Conservation (phyloP, 2,329 filamentous ascomycete genomes). For the Laburnicola sp. region DNA sequence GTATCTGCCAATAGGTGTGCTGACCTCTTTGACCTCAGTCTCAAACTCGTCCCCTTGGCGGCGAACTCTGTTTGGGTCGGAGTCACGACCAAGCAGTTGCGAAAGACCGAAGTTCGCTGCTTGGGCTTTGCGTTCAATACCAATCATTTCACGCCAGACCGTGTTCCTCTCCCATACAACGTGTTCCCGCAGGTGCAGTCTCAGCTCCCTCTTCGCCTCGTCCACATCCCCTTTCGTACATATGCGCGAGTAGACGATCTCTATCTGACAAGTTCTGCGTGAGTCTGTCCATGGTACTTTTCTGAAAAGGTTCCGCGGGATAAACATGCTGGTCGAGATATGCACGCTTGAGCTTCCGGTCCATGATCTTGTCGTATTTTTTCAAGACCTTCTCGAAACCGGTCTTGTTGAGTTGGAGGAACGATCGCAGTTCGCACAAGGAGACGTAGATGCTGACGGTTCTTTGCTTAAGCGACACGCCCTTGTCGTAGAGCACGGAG, state of each 20-base stretch:
- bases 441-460: slow-evolving; percentile 86
- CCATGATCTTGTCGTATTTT: slow-evolving; percentile 96
- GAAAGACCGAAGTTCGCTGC: slow-evolving; percentile 84
- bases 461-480: slow-evolving; percentile 89
- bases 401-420: slow-evolving; percentile 92
- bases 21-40: slow-evolving; percentile 66
- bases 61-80: slow-evolving; percentile 67
- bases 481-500: slow-evolving; percentile 68
- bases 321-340: slow-evolving; percentile 78
- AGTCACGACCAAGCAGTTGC: slow-evolving; percentile 74
- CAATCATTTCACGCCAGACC: slow-evolving; percentile 98
- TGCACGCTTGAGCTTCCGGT: slow-evolving; percentile 73
- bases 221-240: slow-evolving; percentile 79
- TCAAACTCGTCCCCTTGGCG: slow-evolving; percentile 84
- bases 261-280: slow-evolving; percentile 74
- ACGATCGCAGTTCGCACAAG: slow-evolving; percentile 93
- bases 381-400: slow-evolving; percentile 96
- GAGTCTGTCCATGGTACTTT: slow-evolving; percentile 69
- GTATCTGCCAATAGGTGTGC: slow-evolving; percentile 78
- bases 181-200: slow-evolving; percentile 90
- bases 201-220: slow-evolving; percentile 79
- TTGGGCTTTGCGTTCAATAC: slow-evolving; percentile 92
- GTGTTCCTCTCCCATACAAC: slow-evolving; percentile 99
- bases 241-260: slow-evolving; percentile 76
- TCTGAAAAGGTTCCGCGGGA: slow-evolving; percentile 78